Conservation (phyloP, 1,284 basidiomycete genomes). For the Trichosporon inkin region DNA sequence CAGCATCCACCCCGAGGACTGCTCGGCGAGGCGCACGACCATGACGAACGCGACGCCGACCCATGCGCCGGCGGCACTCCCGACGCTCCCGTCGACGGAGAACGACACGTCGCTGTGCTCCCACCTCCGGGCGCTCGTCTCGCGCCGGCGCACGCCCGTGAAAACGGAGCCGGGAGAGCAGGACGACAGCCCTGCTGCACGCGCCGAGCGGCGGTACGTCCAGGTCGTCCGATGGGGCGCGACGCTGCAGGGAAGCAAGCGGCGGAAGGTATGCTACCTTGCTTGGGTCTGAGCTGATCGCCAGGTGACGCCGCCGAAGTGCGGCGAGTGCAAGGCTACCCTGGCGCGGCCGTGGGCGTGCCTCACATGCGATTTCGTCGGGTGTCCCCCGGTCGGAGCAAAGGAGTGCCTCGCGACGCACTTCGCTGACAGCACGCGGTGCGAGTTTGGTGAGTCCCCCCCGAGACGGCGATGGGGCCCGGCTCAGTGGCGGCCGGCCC, state of each 20-base stretch:
- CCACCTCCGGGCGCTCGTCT: slow-evolving; percentile 30
- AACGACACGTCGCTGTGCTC: slow-evolving; percentile 38
- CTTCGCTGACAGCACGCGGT: slow-evolving; percentile 43
- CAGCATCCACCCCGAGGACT: background rate
- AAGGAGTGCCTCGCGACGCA: slow-evolving; percentile 34
- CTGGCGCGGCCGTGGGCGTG: slow-evolving; percentile 72
- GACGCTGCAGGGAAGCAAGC: slow-evolving; percentile 34
- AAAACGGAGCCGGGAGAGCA: slow-evolving; percentile 21
- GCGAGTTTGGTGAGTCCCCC: slow-evolving; percentile 62
- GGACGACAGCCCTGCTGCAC: background rate
- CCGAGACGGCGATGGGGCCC: background rate
- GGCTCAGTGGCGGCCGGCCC: background rate
- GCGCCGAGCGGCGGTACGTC: slow-evolving; percentile 28
- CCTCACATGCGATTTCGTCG: slow-evolving; percentile 68
- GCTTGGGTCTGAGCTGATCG: slow-evolving; percentile 12
- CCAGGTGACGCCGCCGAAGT: slow-evolving; percentile 56
- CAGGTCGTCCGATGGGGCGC: slow-evolving; percentile 39
- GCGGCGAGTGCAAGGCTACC: slow-evolving; percentile 60
- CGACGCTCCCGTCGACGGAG: slow-evolving; percentile 17
- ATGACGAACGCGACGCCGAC: slow-evolving; percentile 5
- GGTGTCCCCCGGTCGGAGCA: slow-evolving; percentile 65
- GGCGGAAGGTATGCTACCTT: slow-evolving; percentile 33
- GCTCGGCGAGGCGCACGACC: no score
- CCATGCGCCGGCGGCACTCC: background rate
- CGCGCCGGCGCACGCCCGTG: slow-evolving; percentile 17